Base-by-base conservation (phyloP, 345 rosid species). In the Rhizophora mangle region DNA sequence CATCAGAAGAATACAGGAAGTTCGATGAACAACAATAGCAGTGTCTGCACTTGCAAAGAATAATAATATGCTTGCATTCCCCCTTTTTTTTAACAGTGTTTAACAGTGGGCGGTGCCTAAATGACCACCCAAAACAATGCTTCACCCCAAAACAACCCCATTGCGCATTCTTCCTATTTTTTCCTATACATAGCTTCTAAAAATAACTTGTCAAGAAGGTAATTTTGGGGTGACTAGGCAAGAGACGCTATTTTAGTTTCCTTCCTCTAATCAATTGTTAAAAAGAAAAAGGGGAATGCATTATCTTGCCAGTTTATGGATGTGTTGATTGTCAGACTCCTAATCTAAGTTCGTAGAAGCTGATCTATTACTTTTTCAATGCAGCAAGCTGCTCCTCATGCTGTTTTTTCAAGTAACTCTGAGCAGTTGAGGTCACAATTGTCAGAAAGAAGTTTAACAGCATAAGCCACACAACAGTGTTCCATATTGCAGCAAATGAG, bases 381-480 rank as follows among this genome's bases (percentile, higher is more conserved):
- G 68, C 79, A 0, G 84, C 85, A 4, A 89, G 29, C 78, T 92
- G 85, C 72, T 77, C 80, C 27, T 92, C 93, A 72, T 90, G 97
- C 85, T 87, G 83, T 60, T 87, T 86, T 78, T 85, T 88, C 76
- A 87, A 83, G 64, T 92, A 87, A 27, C 78, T 73, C 68, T 86
- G 96, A 0, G 97, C 98, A 57, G 98, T 90, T 39, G 94, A 78
- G 43, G 82, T 95, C 79, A 95, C 90, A 61, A 90, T 88, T 86
- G 86, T 92, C 57, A 85, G 72, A 60, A 87, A 89, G 85, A 92
- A 95, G 83, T 95, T 90, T 72, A 95, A 60, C 43, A 95, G 96
- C 98, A 95, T 88, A 63, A 95, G 96, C 98, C 96, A 95, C 31
- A 95, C 99, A 22, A 92, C 68, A 19, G 95, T 82, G 66, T 90